phyloP scores from a whole-genome alignment of 495 filamentous ascomycete genomes.

The Aspergillus asperescens region DNA sequence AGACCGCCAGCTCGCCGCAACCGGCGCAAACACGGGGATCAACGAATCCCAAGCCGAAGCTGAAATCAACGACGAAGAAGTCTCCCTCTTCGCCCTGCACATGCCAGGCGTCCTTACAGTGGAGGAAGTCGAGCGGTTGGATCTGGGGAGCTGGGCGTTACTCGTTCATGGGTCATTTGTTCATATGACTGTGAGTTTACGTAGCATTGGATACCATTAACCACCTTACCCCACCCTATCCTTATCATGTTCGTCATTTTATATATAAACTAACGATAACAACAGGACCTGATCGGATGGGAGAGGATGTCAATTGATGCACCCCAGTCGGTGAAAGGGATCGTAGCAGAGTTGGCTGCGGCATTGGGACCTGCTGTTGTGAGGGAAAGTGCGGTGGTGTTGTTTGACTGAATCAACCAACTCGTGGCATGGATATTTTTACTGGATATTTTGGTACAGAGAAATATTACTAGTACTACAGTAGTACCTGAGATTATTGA shows the following conservation, averaged over 20 bases:
- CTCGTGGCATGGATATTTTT: too few relatives aligned
- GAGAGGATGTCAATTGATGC: constrained; percentile 51
- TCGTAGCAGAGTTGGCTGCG: constrained; percentile 72
- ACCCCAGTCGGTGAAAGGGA: constrained; percentile 53
- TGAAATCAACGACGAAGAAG: constrained; percentile 35
- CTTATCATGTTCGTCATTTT: background rate
- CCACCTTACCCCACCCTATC: too few relatives aligned
- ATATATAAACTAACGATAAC: background rate
- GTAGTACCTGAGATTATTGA: too few relatives aligned
- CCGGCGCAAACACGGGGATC: constrained; percentile 7
- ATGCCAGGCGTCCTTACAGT: constrained; percentile 76
- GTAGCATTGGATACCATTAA: too few relatives aligned
- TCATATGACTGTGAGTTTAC: constrained; percentile 43
- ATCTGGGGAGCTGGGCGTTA: constrained; percentile 56
- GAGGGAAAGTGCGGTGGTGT: constrained; percentile 42
- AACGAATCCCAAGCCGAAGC: constrained; percentile 21
- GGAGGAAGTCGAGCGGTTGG: constrained; percentile 53
- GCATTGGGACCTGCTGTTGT: constrained; percentile 66
- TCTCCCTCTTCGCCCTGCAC: constrained; percentile 59
- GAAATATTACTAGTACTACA: too few relatives aligned
- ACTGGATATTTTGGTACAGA: too few relatives aligned
- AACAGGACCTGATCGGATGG: constrained; percentile 61
- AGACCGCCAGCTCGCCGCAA: constrained; percentile 29
- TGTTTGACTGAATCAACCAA: constrained; percentile 34
- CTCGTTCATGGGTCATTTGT: constrained; percentile 39